Conservation (phyloP, 805 yeast genomes). For the Cyberlindnera suaveolens region DNA sequence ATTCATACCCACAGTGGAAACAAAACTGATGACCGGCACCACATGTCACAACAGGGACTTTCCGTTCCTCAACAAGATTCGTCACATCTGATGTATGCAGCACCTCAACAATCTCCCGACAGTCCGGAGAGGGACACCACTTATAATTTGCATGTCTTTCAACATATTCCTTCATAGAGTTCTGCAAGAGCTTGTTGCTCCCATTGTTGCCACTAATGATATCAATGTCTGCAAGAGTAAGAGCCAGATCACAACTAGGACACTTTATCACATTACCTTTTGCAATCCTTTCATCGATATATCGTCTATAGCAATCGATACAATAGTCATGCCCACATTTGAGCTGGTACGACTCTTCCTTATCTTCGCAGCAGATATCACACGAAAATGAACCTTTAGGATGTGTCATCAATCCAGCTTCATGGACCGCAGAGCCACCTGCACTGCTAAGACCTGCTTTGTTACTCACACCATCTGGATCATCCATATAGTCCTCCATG, state of each 20-base stretch:
- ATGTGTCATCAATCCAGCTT: background rate
- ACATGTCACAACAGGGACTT: constrained; percentile 71
- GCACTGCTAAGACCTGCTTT: constrained; percentile 27
- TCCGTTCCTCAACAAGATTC: constrained; percentile 1
- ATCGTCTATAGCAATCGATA: constrained; percentile 56
- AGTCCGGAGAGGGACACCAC: constrained; percentile 87
- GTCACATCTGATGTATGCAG: constrained; percentile 9
- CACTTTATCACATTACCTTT: constrained; percentile 53
- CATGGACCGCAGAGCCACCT: background rate
- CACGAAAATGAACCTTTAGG: constrained; percentile 37
- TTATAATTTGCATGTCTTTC: constrained; percentile 43
- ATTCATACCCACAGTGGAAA: constrained; percentile 63
- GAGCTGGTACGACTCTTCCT: constrained; percentile 39
- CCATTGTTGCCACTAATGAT: constrained; percentile 30
- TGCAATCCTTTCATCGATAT: constrained; percentile 39
- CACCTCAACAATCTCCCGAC: constrained; percentile 49
- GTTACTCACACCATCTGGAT: constrained; percentile 29
- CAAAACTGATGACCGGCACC: constrained; percentile 67
- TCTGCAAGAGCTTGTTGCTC: constrained; percentile 26
- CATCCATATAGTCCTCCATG: constrained; percentile 48
- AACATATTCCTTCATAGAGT: constrained; percentile 44
- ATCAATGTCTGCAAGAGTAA: constrained; percentile 35
- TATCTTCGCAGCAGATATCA: constrained; percentile 66
- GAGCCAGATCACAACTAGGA: constrained; percentile 47
- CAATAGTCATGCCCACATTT: constrained; percentile 74